A percentile compares a stretch with the other conserved stretches of the same genome.
Conservation (phyloP, 2,329 filamentous ascomycete species). For the Aspergillus carbonarius region DNA sequence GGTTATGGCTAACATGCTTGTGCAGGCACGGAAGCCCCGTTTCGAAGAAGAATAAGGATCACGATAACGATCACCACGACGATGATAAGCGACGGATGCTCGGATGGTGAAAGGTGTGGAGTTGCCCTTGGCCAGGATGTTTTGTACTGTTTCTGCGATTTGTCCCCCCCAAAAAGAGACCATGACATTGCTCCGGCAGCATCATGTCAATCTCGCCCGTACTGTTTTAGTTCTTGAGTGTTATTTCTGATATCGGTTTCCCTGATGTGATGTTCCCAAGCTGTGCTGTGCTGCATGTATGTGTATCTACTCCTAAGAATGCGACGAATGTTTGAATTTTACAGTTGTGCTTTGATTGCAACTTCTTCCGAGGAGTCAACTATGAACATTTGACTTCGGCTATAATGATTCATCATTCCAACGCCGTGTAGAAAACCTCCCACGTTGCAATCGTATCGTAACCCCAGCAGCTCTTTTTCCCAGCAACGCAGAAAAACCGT, state of each 20-base stretch:
- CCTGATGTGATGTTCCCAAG: not conserved
- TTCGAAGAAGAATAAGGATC: slow-evolving; percentile 42
- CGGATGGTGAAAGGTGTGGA: slow-evolving; percentile 19
- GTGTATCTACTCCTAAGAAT: slow-evolving; percentile 14
- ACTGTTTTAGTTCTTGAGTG: not conserved
- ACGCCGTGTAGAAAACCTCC: slow-evolving; percentile 39
- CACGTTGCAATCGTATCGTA: slow-evolving; percentile 36
- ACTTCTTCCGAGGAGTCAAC: slow-evolving; percentile 35
- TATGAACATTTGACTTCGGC: slow-evolving; percentile 38
- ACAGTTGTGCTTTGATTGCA: slow-evolving; percentile 40
- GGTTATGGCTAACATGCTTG: slow-evolving; percentile 13
- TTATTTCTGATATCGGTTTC: not conserved
- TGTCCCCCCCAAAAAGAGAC: not conserved
- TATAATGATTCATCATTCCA: slow-evolving; percentile 41
- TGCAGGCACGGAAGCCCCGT: slow-evolving; percentile 63
- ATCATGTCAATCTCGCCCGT: slow-evolving; percentile 1
- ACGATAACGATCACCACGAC: slow-evolving; percentile 26
- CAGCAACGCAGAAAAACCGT: slow-evolving; percentile 50
- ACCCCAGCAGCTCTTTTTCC: slow-evolving; percentile 26
- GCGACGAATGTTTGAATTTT: slow-evolving; percentile 29
- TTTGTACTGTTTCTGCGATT: not conserved
- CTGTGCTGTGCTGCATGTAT: slow-evolving; percentile 9
- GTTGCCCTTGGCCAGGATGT: not conserved
- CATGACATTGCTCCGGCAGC: slow-evolving; percentile 25
- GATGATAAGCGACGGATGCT: slow-evolving; percentile 33